These are phyloP conservation scores for Yamadazyma spencermartinsiae DNA, from an alignment of 1,139 yeast genomes.

Conservation along the genomic window DNA sequence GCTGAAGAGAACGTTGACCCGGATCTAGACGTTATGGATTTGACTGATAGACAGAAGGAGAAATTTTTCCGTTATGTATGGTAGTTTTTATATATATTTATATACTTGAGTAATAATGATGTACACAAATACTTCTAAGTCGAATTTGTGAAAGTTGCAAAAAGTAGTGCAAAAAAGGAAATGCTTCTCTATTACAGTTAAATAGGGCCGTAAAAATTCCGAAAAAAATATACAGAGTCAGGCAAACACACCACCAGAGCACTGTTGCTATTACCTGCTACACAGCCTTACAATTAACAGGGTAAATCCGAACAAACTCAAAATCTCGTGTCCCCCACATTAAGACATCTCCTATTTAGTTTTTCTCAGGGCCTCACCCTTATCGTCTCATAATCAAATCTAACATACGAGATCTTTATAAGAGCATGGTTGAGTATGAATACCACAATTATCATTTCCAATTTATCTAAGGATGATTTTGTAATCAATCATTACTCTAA, in stretches of 20 bases:
- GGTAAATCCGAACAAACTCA: no score
- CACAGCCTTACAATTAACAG: no score
- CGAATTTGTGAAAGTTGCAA: slow-evolving; percentile 2
- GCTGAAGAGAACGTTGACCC: slow-evolving; percentile 15
- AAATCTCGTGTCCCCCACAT: no score
- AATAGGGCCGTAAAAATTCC: background rate
- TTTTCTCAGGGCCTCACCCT: background rate
- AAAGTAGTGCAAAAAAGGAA: background rate
- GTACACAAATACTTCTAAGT: no score
- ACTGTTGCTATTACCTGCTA: no score
- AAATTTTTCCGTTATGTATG: slow-evolving; percentile 20
- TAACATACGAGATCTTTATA: background rate
- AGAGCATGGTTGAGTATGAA: slow-evolving; percentile 13
- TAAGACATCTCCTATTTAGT: background rate
- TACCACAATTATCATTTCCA: slow-evolving; percentile 41
- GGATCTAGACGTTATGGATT: slow-evolving; percentile 16
- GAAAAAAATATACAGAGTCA: background rate
- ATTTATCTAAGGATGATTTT: slow-evolving; percentile 35
- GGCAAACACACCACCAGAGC: background rate
- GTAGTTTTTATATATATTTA: no score
- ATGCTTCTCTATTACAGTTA: background rate
- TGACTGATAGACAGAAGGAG: slow-evolving; percentile 20
- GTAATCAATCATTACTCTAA: slow-evolving; percentile 14
- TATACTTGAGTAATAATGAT: no score
- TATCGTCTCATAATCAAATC: no score